Evolutionary conservation across 2,329 filamentous ascomycete genomes (phyloP).

Genomic region (Colletotrichum lini): DNA sequence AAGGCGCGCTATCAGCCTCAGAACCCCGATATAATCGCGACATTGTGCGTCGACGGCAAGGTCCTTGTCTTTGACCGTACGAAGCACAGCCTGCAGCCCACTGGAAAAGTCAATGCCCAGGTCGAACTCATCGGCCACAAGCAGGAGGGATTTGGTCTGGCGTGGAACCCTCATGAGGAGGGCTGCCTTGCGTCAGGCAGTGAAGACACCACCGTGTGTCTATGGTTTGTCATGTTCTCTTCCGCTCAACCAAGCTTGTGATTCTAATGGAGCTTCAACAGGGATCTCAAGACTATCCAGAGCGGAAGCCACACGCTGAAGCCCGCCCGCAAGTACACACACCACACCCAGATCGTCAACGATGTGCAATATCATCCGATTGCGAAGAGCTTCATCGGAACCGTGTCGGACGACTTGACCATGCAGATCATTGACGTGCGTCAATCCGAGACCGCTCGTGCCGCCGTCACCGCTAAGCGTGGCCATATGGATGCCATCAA

Average conservation of each 20-base stretch:
- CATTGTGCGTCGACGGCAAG: constrained; percentile 87
- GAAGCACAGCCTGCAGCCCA: constrained; percentile 87
- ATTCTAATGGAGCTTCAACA: constrained; percentile 52
- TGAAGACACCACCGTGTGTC: constrained; percentile 90
- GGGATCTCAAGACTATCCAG: constrained; percentile 85
- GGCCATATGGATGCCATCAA: constrained; percentile 96
- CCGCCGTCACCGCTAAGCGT: constrained; percentile 77
- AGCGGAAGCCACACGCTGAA: constrained; percentile 78
- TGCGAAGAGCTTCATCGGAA: constrained; percentile 87
- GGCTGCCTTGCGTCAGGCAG: constrained; percentile 91
- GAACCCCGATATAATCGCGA: constrained; percentile 96
- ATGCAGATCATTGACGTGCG: constrained; percentile 94
- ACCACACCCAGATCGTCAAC: constrained; percentile 93
- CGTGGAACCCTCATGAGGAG: constrained; percentile 89
- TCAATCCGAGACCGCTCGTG: constrained; percentile 73
- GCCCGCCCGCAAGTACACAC: constrained; percentile 82
- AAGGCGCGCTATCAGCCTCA: constrained; percentile 98
- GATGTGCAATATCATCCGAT: constrained; percentile 96
- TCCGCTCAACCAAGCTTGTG: constrained; percentile 8
- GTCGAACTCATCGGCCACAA: constrained; percentile 89
- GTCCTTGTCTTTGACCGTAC: constrained; percentile 96
- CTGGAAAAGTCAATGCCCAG: constrained; percentile 82
- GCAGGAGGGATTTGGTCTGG: constrained; percentile 90
- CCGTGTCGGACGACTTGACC: constrained; percentile 94
- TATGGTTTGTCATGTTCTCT: constrained; percentile 75